Evolutionary conservation across 2,329 filamentous ascomycete genomes (phyloP).

Genomic region (Paracorniculantispora psalliotae): DNA sequence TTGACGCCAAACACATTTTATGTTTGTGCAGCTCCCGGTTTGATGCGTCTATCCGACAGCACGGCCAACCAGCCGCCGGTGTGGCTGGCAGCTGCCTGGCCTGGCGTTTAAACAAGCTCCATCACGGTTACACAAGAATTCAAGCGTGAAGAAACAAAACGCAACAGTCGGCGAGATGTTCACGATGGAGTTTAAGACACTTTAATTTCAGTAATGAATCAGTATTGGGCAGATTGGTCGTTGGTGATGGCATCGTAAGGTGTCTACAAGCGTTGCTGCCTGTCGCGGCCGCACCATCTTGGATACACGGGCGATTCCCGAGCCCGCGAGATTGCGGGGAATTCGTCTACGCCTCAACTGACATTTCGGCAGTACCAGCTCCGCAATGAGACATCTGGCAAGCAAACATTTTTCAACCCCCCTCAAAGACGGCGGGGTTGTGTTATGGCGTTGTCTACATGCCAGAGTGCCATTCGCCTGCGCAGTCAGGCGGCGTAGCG

Average conservation of each 20-base stretch:
- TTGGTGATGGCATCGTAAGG: not conserved
- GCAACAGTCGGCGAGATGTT: not conserved
- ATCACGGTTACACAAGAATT: not conserved
- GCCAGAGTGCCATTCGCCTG: not conserved
- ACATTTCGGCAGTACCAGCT: not conserved
- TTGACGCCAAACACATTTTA: too few relatives aligned
- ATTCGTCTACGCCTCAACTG: not conserved
- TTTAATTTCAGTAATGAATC: not conserved
- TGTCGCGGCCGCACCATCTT: not conserved
- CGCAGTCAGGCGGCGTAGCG: not conserved
- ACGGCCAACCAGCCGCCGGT: not conserved
- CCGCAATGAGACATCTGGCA: not conserved
- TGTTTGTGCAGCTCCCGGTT: not conserved
- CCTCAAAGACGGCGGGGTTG: too few relatives aligned
- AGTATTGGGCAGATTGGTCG: too few relatives aligned
- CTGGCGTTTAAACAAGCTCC: not conserved
- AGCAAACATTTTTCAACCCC: too few relatives aligned
- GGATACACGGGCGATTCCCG: not conserved
- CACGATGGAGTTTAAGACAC: not conserved
- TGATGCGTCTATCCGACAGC: not conserved
- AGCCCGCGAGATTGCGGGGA: not conserved
- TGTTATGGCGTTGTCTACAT: too few relatives aligned
- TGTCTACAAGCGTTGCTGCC: not conserved
- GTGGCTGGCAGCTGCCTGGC: constrained; percentile 5
- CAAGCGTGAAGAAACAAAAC: not conserved